Conservation (phyloP, 23 red algal species). For the Gracilaria domingensis region DNA sequence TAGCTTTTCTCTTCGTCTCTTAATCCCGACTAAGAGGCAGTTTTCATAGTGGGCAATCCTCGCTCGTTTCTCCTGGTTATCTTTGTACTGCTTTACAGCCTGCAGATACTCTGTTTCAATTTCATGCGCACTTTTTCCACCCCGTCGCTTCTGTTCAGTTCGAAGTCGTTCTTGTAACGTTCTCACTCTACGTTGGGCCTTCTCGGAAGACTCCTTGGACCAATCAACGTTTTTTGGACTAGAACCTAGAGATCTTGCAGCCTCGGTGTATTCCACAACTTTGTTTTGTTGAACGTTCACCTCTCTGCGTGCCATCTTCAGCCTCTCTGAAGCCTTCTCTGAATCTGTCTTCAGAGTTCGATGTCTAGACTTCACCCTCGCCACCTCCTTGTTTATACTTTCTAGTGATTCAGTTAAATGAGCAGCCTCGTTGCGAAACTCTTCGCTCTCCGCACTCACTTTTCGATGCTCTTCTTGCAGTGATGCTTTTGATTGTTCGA, state of each 20-base stretch:
- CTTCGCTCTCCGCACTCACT: conserved; percentile 21
- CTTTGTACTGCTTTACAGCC: conserved; percentile 60
- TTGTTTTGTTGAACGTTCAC: conserved; percentile 33
- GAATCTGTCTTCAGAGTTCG: conserved; percentile 19
- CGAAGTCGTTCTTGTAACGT: conserved; percentile 49
- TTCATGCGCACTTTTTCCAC: conserved; percentile 64
- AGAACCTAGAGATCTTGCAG: conserved; percentile 4
- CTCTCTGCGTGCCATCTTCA: conserved; percentile 41
- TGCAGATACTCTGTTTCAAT: conserved; percentile 71
- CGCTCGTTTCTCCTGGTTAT: conserved; percentile 28
- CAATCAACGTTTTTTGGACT: conserved; percentile 56
- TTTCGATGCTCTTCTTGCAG: conserved; percentile 11
- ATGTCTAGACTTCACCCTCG: conserved; percentile 40
- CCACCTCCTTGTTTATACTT: conserved; percentile 6
- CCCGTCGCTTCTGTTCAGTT: conserved; percentile 69
- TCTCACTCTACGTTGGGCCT: conserved; percentile 58
- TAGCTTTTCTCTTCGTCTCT: conserved; percentile 35
- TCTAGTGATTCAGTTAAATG: conserved; percentile 18
- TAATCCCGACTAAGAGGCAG: conserved; percentile 53
- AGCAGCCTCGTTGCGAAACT: conserved; percentile 11
- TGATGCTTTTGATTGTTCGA: conserved; percentile 13
- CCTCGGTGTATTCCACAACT: conserved; percentile 39
- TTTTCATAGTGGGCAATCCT: conserved; percentile 32
- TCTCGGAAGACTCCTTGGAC: conserved; percentile 25
- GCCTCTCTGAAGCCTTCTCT: conserved; percentile 19